Base-by-base conservation (phyloP, 192 early-diverging fungal genomes). In the Paraglomus brasilianum region DNA sequence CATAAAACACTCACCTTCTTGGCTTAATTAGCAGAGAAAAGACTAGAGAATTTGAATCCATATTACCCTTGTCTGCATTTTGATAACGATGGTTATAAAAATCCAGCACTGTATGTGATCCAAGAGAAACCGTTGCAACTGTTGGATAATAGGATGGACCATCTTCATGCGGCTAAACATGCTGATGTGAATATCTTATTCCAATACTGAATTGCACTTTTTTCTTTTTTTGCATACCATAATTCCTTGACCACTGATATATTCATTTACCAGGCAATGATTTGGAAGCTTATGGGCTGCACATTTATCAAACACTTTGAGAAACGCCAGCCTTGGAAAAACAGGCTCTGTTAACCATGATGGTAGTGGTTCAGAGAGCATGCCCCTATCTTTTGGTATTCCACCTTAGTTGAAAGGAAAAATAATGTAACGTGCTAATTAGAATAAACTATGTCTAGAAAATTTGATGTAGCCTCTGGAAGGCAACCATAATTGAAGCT, bases 231-330 rank as follows among this genome's bases (percentile, higher is more conserved):
- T 62, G 14, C 39, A 47, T 78, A 80, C 79, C 69, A 84, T 70
- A 55, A 84, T 84, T 11, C 82, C 82, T 46, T 84, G 82, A 6
- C 80, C 81, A 24, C 78, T 62, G 43, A 82, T 60, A 59, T 84
- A 84, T 30, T 84, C 82, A 64, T 84, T 84, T 17, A 84, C 75
- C 0, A 84, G 70, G 30, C 75, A 72, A 58, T 84, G 82, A 52
- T 84, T 84, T 24, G 82, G 82, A 17, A 58, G 17, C 17, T 56
- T 44, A 17, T n/a, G 38, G 36, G 45, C 48, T 38, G 9, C 42
- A 1, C 62, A 64, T 5, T 69, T 66, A 19, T 75, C 58, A 72
- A 79, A 79, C 9, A 79, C 66, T 8, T 55, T 66, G 36, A 66
- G 21, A 43, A 72, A 66, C 5, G 65, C 48, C 42, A 80, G 75